Evolutionary conservation across 495 filamentous ascomycete species (phyloP).

Genomic region (Saxispiralis lemnorum): DNA sequence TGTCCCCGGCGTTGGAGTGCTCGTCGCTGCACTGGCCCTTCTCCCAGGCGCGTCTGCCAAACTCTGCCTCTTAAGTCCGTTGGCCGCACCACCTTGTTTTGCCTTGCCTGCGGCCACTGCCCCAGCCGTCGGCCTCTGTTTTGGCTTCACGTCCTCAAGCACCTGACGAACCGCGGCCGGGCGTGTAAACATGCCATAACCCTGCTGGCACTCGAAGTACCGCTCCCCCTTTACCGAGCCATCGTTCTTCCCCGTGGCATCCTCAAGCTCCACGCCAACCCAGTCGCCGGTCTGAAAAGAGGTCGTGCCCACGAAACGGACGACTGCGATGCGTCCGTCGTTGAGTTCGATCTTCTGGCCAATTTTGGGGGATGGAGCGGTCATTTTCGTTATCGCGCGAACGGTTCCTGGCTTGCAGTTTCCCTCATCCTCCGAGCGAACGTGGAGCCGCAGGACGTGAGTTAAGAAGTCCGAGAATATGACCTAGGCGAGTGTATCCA

Average conservation of each 20-base stretch:
- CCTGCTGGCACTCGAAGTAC: constrained; percentile 72
- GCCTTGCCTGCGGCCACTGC: constrained; percentile 1
- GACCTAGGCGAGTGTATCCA: too few species aligned
- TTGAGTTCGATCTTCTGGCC: constrained; percentile 50
- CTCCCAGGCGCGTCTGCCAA: constrained; percentile 1
- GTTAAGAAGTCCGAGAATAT: too few species aligned
- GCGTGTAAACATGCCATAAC: constrained; percentile 77
- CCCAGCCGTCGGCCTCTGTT: background rate
- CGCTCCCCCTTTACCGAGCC: constrained; percentile 73
- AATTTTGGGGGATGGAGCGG: constrained; percentile 21
- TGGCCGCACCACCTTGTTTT: constrained; percentile 4
- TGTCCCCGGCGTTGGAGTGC: constrained; percentile 15
- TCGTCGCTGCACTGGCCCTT: constrained; percentile 6
- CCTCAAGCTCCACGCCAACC: constrained; percentile 78
- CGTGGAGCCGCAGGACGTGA: too few species aligned
- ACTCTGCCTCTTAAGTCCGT: constrained; percentile 15
- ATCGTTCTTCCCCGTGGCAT: constrained; percentile 81
- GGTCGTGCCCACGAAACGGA: constrained; percentile 67
- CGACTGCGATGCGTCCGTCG: constrained; percentile 56
- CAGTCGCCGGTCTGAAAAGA: constrained; percentile 68
- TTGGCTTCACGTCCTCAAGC: constrained; percentile 23
- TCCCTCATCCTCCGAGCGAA: background rate
- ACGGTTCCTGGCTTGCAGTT: background rate
- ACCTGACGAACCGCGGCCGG: constrained; percentile 40
- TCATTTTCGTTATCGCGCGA: constrained; percentile 11